phyloP scores from a whole-genome alignment of 2,329 filamentous ascomycete species.

The Coniochaeta hoffmannii region DNA sequence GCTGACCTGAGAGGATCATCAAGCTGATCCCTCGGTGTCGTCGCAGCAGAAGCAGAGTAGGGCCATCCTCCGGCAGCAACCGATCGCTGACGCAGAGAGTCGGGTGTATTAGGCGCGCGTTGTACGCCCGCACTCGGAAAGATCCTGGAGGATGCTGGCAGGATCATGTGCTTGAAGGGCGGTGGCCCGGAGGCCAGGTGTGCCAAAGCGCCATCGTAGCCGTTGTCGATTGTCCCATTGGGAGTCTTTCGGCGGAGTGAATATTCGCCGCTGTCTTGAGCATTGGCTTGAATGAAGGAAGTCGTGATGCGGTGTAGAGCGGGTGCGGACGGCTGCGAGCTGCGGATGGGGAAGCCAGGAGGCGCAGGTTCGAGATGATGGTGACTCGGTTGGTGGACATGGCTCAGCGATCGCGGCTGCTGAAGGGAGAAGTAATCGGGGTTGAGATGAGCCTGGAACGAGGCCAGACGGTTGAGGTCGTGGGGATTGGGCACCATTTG shows the following conservation, averaged over 20 bases:
- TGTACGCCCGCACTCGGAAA: constrained; percentile 23
- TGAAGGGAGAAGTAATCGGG: constrained; percentile 18
- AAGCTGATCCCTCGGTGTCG: constrained; percentile 5
- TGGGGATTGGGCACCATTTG: constrained; percentile 37
- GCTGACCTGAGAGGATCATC: constrained; percentile 7
- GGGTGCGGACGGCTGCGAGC: constrained; percentile 21
- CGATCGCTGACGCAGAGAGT: constrained; percentile 6
- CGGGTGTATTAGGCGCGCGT: constrained; percentile 7
- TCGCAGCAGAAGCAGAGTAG: constrained; percentile 11
- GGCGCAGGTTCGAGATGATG: constrained; percentile 15
- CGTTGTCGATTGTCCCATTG: constrained; percentile 83
- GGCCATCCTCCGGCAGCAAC: constrained; percentile 11
- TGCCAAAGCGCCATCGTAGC: constrained; percentile 77
- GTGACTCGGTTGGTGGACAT: constrained; percentile 11
- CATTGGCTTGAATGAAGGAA: constrained; percentile 14
- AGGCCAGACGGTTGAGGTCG: constrained; percentile 28
- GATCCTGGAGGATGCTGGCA: constrained; percentile 46
- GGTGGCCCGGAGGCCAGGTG: constrained; percentile 68
- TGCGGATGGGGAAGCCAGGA: constrained; percentile 28
- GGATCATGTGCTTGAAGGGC: constrained; percentile 74
- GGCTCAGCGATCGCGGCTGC: constrained; percentile 11
- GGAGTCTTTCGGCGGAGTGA: constrained; percentile 87
- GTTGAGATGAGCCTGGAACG: constrained; percentile 20
- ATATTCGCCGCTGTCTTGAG: constrained; percentile 51
- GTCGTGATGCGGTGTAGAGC: constrained; percentile 20